A percentile compares a stretch with the other conserved stretches of the same genome.
phyloP scores from a whole-genome alignment of 331 rosid genomes.

The Ulmus americana region DNA sequence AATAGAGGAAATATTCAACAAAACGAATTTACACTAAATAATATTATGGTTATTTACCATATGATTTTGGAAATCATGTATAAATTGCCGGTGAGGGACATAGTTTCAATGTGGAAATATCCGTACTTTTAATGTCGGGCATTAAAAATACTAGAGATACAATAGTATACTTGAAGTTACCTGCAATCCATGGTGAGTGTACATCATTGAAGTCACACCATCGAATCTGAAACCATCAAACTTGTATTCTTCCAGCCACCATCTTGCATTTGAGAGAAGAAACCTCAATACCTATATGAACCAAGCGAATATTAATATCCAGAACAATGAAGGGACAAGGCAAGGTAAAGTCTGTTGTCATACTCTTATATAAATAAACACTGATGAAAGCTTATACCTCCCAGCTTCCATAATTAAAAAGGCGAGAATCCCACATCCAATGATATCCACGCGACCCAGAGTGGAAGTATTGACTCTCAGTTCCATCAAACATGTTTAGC shows the following conservation, averaged over 20 bases:
- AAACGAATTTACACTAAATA: background rate
- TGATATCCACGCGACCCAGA: constrained; percentile 96
- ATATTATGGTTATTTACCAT: background rate
- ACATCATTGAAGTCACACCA: constrained; percentile 99
- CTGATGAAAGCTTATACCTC: constrained; percentile 57
- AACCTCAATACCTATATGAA: constrained; percentile 69
- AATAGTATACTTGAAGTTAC: constrained; percentile 26
- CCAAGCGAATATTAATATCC: constrained; percentile 13
- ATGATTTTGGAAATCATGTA: too few relatives aligned
- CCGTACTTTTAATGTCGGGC: too few relatives aligned
- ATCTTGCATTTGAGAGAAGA: constrained; percentile 93
- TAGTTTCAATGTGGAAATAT: too few relatives aligned
- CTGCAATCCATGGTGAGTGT: constrained; percentile 89
- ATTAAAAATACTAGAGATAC: background rate
- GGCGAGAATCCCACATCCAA: constrained; percentile 99
- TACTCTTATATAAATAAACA: constrained; percentile 9
- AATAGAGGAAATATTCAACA: background rate
- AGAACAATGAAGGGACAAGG: background rate
- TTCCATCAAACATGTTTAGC: constrained; percentile 96
- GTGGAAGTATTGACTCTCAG: constrained; percentile 88
- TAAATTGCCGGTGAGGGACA: too few relatives aligned
- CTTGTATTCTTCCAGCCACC: constrained; percentile 97
- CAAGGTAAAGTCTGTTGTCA: background rate
- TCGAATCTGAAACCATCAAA: constrained; percentile 97
- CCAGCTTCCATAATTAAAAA: constrained; percentile 99